Evolutionary conservation across 2,329 filamentous ascomycete species (phyloP).

Genomic region (Thielaviopsis populi): DNA sequence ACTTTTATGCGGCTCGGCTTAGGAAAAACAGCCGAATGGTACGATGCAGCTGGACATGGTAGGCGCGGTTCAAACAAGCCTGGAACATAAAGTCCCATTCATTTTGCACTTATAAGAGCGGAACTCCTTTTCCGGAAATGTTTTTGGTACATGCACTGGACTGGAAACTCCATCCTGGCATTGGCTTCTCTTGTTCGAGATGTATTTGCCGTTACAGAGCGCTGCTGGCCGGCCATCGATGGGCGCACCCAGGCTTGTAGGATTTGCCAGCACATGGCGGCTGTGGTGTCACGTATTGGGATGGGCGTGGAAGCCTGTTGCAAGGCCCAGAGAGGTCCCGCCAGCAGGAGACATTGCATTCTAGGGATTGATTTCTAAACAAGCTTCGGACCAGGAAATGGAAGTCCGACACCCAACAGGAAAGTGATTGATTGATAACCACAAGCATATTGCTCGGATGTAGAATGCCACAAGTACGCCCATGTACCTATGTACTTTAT

Average conservation of each 20-base stretch:
- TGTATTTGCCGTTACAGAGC: background rate
- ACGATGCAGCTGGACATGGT: background rate
- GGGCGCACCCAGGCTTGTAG: background rate
- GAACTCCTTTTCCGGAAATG: conserved; percentile 8
- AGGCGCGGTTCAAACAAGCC: background rate
- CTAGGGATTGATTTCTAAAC: background rate
- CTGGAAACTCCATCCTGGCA: background rate
- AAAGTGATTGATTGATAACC: background rate
- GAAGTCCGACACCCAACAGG: conserved; percentile 10
- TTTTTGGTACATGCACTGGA: background rate
- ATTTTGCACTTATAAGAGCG: background rate
- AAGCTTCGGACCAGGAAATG: conserved; percentile 7
- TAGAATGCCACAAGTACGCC: background rate
- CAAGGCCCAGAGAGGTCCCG: background rate
- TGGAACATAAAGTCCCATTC: background rate
- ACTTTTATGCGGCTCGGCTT: background rate
- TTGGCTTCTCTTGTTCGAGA: background rate
- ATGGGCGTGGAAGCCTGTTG: background rate
- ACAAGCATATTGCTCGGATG: background rate
- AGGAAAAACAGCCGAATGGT: background rate
- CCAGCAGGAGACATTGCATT: background rate
- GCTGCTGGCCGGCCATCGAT: background rate
- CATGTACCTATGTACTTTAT: too few species aligned
- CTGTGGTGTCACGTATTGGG: background rate
- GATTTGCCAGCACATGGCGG: background rate